These are phyloP conservation scores for Hypholoma fasciculare DNA, from an alignment of 768 basidiomycete genomes.

Conservation along the genomic window DNA sequence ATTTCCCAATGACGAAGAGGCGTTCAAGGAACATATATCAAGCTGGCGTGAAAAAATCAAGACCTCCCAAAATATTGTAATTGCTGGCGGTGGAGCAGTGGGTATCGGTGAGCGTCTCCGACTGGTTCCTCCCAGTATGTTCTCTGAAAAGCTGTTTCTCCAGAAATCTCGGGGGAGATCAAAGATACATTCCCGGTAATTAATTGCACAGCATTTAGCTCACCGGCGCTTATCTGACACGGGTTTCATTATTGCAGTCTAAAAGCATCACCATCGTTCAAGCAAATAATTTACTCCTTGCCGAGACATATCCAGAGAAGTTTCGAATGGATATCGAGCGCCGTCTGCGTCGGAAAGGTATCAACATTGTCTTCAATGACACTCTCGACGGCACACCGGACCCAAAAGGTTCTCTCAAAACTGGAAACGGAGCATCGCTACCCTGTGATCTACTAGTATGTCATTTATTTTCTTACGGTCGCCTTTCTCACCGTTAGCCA, in stretches of 20 bases:
- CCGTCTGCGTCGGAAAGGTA: conserved; percentile 39
- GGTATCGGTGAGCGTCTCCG: conserved; percentile 38
- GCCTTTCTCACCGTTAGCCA: conserved; percentile 5
- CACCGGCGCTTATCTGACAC: background rate
- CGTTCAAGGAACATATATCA: conserved; percentile 15
- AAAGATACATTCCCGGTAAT: conserved; percentile 41
- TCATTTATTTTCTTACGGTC: background rate
- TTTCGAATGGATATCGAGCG: conserved; percentile 49
- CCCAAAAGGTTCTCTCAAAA: conserved; percentile 17
- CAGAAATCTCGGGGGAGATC: conserved; percentile 46
- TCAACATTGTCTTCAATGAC: conserved; percentile 54
- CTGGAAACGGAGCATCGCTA: conserved; percentile 22
- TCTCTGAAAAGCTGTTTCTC: background rate
- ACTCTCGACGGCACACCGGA: conserved; percentile 38
- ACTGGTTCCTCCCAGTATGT: background rate
- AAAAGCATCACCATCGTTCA: conserved; percentile 65
- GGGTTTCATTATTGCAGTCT: conserved; percentile 19
- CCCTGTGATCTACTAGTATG: conserved; percentile 25
- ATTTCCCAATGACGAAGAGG: conserved; percentile 33
- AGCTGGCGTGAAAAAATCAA: conserved; percentile 26
- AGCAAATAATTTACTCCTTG: conserved; percentile 46
- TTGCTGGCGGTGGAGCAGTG: conserved; percentile 57
- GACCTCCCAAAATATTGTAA: conserved; percentile 38
- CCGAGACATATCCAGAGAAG: conserved; percentile 50
- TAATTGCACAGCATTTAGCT: conserved; percentile 24